Conservation (phyloP, 2,329 filamentous ascomycete species). For the Raffaelea deltoideospora region DNA sequence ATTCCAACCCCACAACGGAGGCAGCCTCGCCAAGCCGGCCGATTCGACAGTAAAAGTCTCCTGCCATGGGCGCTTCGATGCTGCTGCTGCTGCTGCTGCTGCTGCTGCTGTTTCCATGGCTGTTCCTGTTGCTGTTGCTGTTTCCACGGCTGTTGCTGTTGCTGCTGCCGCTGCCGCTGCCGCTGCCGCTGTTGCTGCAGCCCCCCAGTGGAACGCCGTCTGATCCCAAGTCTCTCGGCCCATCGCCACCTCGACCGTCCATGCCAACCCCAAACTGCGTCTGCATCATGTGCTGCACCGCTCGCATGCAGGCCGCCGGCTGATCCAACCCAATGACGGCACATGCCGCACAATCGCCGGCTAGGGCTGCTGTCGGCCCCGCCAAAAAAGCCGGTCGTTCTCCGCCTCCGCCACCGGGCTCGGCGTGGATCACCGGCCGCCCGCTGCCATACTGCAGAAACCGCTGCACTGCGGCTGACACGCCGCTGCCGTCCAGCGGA, state of each 20-base stretch:
- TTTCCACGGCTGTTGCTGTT: too few relatives aligned
- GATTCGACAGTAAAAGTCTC: slow-evolving; percentile 50
- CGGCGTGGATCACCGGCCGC: slow-evolving; percentile 7
- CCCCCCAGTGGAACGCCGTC: too few relatives aligned
- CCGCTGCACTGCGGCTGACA: slow-evolving; percentile 34
- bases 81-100: too few relatives aligned
- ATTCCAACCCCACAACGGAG: slow-evolving; percentile 17
- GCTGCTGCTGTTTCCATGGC: too few relatives aligned
- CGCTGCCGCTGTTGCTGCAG: too few relatives aligned
- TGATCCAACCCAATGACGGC: slow-evolving; percentile 34
- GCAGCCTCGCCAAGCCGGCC: slow-evolving; percentile 41
- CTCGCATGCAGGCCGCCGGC: slow-evolving; percentile 42
- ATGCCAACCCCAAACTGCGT: slow-evolving; percentile 26
- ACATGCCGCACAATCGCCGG: too few relatives aligned
- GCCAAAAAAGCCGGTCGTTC: too few relatives aligned
- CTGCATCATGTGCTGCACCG: slow-evolving; percentile 39
- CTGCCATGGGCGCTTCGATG: slow-evolving; percentile 46
- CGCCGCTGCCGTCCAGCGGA: too few relatives aligned
- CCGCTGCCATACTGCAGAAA: slow-evolving; percentile 42
- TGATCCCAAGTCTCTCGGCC: too few relatives aligned
- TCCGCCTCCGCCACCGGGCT: slow-evolving; percentile 9
- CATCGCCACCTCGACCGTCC: not conserved
- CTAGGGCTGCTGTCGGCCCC: too few relatives aligned
- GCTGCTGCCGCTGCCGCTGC: too few relatives aligned
- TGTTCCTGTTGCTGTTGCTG: too few relatives aligned